Conservation (phyloP, 2,329 filamentous ascomycete species). For the Geosmithia putterillii region DNA sequence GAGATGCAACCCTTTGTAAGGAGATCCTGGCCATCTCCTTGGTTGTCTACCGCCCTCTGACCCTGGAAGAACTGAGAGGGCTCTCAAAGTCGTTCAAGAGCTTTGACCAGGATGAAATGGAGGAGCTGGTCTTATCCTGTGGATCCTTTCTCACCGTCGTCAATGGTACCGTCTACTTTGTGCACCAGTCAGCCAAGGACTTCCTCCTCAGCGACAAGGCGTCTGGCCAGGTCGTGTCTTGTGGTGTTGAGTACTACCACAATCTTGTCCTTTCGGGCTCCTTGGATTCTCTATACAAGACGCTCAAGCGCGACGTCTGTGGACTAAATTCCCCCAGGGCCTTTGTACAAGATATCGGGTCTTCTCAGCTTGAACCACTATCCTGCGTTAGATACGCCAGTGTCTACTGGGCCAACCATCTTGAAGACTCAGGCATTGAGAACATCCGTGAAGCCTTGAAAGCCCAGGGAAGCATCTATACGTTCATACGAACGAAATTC, state of each 20-base stretch:
- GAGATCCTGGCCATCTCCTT: slow-evolving; percentile 7
- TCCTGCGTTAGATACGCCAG: slow-evolving; percentile 7
- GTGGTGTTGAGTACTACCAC: slow-evolving; percentile 8
- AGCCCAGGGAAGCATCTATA: no score
- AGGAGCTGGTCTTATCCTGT: slow-evolving; percentile 16
- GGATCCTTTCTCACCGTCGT: slow-evolving; percentile 23
- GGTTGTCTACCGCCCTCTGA: slow-evolving; percentile 18
- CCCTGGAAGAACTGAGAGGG: slow-evolving; percentile 11
- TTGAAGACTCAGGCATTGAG: no score
- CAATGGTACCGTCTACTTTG: slow-evolving; percentile 15
- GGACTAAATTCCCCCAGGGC: slow-evolving; percentile 7
- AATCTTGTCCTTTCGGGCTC: slow-evolving; percentile 18
- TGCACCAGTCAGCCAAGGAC: slow-evolving; percentile 29
- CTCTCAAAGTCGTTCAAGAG: no score
- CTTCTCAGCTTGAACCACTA: slow-evolving; percentile 6
- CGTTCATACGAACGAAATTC: no score
- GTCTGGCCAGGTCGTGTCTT: neutral
- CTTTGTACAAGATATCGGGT: slow-evolving; percentile 1
- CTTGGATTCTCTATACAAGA: slow-evolving; percentile 13
- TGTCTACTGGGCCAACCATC: slow-evolving; percentile 9
- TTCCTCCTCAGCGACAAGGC: slow-evolving; percentile 3
- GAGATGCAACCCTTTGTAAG: slow-evolving; percentile 1
- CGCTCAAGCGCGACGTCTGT: slow-evolving; percentile 21
- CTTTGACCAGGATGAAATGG: slow-evolving; percentile 4
- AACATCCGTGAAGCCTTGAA: no score